Percentiles rank a stretch among this genome's conserved stretches.
phyloP scores from a whole-genome alignment of 2,329 filamentous ascomycete genomes.

The Chalaropsis ovoidea region DNA sequence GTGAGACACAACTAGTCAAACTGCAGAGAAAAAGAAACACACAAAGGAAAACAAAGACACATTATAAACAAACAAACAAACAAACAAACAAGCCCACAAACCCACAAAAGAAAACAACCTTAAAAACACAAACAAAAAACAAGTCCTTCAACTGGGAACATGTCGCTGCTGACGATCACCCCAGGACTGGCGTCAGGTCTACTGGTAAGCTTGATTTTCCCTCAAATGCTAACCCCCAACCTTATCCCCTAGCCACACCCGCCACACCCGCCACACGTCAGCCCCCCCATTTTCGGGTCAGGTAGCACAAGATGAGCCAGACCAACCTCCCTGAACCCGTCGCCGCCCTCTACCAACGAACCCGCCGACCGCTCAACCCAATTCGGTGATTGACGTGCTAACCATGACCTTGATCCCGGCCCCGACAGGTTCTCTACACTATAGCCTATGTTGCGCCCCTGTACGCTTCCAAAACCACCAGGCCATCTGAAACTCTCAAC shows the following conservation, averaged over 20 bases:
- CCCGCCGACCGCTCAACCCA: not conserved
- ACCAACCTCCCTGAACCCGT: not conserved
- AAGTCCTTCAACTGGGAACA: not conserved
- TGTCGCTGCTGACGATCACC: slow-evolving; percentile 5
- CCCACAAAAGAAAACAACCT: not conserved
- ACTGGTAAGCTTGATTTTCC: slow-evolving; percentile 29
- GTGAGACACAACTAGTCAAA: not conserved
- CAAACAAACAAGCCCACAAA: slow-evolving; percentile 2
- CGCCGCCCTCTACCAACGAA: not conserved
- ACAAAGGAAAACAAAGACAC: not conserved
- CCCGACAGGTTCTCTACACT: slow-evolving; percentile 62
- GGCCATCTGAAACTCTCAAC: slow-evolving; percentile 66
- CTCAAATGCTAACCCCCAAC: slow-evolving; percentile 14
- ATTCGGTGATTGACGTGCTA: not conserved
- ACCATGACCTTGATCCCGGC: slow-evolving; percentile 19
- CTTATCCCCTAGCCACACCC: not conserved
- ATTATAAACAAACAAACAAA: slow-evolving; percentile 10
- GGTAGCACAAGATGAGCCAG: not conserved
- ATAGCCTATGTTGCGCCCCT: slow-evolving; percentile 82
- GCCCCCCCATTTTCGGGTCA: not conserved
- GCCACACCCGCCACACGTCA: slow-evolving; percentile 19
- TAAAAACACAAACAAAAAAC: not conserved
- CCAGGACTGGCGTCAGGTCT: slow-evolving; percentile 24
- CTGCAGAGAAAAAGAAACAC: not conserved
- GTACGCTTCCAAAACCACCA: slow-evolving; percentile 69